Evolutionary conservation across 345 rosid genomes (phyloP).

Genomic region (Diplotaxis tenuifolia): DNA sequence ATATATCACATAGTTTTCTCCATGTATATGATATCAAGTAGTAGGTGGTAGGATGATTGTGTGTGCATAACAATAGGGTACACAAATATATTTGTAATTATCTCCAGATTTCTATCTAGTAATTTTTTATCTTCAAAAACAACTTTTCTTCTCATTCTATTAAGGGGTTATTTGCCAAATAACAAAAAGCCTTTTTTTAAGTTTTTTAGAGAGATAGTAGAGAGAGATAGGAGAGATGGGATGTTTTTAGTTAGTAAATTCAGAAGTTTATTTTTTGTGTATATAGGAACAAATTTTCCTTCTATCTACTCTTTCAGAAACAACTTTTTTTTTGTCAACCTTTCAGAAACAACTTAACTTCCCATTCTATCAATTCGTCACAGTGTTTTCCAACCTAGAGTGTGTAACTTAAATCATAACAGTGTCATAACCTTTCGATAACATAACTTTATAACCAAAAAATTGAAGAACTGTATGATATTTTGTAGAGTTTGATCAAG

Average conservation of each 20-base stretch:
- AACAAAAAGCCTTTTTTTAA: too few relatives aligned
- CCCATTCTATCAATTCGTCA: neutral
- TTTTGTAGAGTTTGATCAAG: neutral
- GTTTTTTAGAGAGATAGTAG: too few relatives aligned
- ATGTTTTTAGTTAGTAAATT: too few relatives aligned
- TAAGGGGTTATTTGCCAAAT: too few relatives aligned
- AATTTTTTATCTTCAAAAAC: neutral
- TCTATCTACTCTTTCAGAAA: too few relatives aligned
- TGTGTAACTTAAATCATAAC: neutral
- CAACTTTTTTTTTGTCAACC: too few relatives aligned
- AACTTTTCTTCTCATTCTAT: neutral
- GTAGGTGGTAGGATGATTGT: constrained; percentile 38
- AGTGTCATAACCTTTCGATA: neutral
- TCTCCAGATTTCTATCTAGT: constrained; percentile 6
- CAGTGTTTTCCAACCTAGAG: neutral
- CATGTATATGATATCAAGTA: constrained; percentile 33
- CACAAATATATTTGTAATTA: neutral
- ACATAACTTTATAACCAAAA: neutral
- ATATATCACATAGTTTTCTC: constrained; percentile 32
- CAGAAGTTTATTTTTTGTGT: too few relatives aligned
- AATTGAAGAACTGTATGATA: neutral
- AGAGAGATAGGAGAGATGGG: too few relatives aligned
- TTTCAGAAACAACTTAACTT: neutral
- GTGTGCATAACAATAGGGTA: constrained; percentile 28
- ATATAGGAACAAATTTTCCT: too few relatives aligned